phyloP scores from a whole-genome alignment of 163 green algal species.

The Chloromonas sp. region DNA sequence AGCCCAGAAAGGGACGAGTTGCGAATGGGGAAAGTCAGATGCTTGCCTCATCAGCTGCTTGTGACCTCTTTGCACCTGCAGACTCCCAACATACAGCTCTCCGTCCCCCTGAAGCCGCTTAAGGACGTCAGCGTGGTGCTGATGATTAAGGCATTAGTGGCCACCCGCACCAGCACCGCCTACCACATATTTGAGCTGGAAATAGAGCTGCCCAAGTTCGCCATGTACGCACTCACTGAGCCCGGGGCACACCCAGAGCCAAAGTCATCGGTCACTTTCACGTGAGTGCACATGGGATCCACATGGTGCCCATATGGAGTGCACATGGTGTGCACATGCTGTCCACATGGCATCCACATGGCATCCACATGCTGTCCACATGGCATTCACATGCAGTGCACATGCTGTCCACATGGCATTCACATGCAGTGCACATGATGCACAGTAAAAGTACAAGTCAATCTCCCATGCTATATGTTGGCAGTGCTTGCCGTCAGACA shows the following conservation, averaged over 20 bases:
- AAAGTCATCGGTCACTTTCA: slow-evolving; percentile 29
- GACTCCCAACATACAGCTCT: slow-evolving; percentile 19
- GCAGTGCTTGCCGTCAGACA: too few species aligned
- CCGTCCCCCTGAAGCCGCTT: slow-evolving; percentile 41
- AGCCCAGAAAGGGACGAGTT: too few species aligned
- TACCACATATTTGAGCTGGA: slow-evolving; percentile 68
- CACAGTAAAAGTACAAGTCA: too few species aligned
- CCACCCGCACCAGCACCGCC: slow-evolving; percentile 17
- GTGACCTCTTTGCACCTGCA: not conserved
- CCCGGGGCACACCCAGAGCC: slow-evolving; percentile 12
- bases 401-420: not conserved
- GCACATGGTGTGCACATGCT: not conserved
- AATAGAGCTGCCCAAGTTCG: slow-evolving; percentile 61
- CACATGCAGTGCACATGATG: not conserved
- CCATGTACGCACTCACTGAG: slow-evolving; percentile 55
- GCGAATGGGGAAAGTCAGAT: too few species aligned
- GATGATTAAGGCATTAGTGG: slow-evolving; percentile 56
- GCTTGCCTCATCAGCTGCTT: not conserved
- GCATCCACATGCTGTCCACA: not conserved
- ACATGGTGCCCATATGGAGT: not conserved
- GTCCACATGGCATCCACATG: not conserved
- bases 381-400: not conserved
- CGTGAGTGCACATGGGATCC: slow-evolving; percentile 12
- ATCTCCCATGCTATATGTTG: too few species aligned
- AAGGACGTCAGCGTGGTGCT: slow-evolving; percentile 53